These are phyloP conservation scores for Draba incana DNA, from an alignment of 345 rosid genomes.

Conservation along the genomic window DNA sequence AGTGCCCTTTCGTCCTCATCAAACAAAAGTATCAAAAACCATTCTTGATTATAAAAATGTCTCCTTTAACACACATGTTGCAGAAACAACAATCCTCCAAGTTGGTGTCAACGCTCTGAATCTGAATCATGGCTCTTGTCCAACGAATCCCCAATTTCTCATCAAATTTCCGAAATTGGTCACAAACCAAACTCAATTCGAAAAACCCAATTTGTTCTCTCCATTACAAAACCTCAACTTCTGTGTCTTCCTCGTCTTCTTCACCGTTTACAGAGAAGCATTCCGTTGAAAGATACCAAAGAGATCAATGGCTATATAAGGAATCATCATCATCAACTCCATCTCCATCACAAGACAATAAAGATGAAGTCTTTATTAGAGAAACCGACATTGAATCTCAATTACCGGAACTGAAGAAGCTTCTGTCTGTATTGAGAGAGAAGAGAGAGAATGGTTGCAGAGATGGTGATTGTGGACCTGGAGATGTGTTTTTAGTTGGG, in stretches of 20 bases:
- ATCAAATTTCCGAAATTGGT: conserved; percentile 22
- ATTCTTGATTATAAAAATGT: too few species aligned
- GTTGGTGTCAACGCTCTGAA: too few species aligned
- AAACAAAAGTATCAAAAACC: too few species aligned
- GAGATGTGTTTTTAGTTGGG: conserved; percentile 87
- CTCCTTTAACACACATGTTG: too few species aligned
- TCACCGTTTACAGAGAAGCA: conserved; percentile 80
- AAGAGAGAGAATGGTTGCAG: conserved; percentile 53
- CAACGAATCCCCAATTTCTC: conserved; percentile 35
- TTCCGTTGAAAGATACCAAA: conserved; percentile 60
- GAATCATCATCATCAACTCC: conserved; percentile 14
- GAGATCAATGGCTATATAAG: conserved; percentile 71
- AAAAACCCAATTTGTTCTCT: conserved; percentile 41
- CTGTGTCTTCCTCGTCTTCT: conserved; percentile 40
- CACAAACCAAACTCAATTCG: conserved; percentile 28
- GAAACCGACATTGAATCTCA: conserved; percentile 82
- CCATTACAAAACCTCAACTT: conserved; percentile 33
- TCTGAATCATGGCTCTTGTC: conserved; percentile 39
- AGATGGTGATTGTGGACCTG: conserved; percentile 59
- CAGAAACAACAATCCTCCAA: too few species aligned
- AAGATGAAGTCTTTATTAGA: conserved; percentile 51
- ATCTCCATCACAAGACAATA: conserved; percentile 24
- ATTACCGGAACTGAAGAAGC: conserved; percentile 86
- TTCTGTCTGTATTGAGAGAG: conserved; percentile 68
- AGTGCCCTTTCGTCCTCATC: too few species aligned